Percentiles rank a stretch among this genome's conserved stretches.
Conservation (phyloP, 805 yeast genomes). For the Wickerhamiella kurtzmanii region DNA sequence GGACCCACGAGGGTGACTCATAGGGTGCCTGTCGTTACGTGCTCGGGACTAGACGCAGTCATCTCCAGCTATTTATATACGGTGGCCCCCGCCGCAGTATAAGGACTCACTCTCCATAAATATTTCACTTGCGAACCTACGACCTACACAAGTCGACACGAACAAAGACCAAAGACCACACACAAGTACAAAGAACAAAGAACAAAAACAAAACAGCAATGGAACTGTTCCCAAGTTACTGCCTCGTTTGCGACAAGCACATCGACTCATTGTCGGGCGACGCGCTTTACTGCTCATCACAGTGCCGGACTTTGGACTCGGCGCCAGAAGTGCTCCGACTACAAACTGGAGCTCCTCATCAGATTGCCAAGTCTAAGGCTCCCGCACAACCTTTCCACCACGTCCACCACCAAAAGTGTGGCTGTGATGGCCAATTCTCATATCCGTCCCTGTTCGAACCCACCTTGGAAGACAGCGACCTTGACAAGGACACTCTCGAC, state of each 20-base stretch:
- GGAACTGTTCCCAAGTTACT: slow-evolving; percentile 21
- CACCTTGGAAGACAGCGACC: neutral
- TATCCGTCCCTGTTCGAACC: neutral
- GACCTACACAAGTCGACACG: no score
- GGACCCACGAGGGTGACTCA: neutral
- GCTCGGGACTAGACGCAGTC: neutral
- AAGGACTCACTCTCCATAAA: neutral
- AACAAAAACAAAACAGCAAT: neutral
- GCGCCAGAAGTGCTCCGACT: slow-evolving; percentile 1
- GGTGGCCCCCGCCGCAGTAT: neutral
- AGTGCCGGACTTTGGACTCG: slow-evolving; percentile 22
- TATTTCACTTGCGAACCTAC: no score
- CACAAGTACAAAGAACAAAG: neutral
- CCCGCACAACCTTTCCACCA: neutral
- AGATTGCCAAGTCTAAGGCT: no score
- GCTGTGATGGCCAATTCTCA: neutral
- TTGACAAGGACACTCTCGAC: slow-evolving; percentile 1
- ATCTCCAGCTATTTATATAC: neutral
- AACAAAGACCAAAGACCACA: neutral
- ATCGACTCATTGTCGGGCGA: slow-evolving; percentile 14
- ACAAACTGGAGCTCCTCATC: neutral
- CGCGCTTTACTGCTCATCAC: slow-evolving; percentile 25
- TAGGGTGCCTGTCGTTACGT: neutral
- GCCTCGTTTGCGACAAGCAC: slow-evolving; percentile 28
- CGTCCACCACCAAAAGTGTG: neutral